Evolutionary conservation across 306 rosid species (phyloP), one percentile per base, ranked within the genome.

Genomic region (Quercus glauca): DNA sequence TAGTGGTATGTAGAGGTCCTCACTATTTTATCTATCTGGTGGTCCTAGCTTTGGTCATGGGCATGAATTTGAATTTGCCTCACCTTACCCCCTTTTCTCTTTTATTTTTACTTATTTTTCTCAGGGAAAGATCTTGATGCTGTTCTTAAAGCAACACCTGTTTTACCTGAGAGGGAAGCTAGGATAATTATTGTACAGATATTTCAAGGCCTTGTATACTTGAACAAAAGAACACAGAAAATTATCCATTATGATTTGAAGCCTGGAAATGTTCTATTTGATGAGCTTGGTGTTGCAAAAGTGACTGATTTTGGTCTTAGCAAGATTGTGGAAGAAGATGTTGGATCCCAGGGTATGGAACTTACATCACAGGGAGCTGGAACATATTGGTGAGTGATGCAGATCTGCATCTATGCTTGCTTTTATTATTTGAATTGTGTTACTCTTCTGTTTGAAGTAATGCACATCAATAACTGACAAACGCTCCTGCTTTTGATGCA

Each of bases 361-460:
- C 98, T 96, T 75, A 96, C 99, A 65, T 96, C 99, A 29, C 99
- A 96, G 87, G 99, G 99, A 51, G 99, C 99, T 82, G 99, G 99
- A 77, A 96, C 98, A 76, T 96, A 96, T 85, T 96, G 99, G 99
- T 96, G 83, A 86, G 94, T 82, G 80, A 58, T 72, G 55, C 67
- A 78, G 49, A 69, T 84, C 77, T 73, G 51, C 58, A 71, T 77
- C 73, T 68, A 49, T 71, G 69, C 60, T 69, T 79, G 76, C 37
- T n/a, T 63, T 69, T 43, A 68, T 73, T 78, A 65, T 71, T 74
- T 25, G 45, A 74, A 73, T 28, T 61, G 9, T n/a, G 3, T 45
- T 71, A 6, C 18, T 25, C 37, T 17, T 25, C 37, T 18, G 51
- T 33, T 37, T 35, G 26, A 17, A 68, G 9, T 20, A 59, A 59